phyloP scores from a whole-genome alignment of 306 rosid genomes.

The Quercus cerris region DNA sequence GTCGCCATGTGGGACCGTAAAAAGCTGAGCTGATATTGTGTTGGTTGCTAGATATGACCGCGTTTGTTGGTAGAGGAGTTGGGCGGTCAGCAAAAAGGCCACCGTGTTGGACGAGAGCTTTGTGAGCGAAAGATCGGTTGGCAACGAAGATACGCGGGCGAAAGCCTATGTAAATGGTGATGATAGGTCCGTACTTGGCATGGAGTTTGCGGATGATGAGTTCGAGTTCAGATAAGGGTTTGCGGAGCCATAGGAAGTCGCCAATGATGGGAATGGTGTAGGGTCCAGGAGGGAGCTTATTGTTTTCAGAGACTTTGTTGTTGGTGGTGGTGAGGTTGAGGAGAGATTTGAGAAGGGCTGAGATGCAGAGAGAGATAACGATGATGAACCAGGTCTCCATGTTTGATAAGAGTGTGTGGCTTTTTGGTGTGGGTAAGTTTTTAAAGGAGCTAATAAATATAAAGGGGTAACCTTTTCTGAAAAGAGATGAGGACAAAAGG shows the following conservation, averaged over 20 bases:
- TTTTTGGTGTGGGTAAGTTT: too few relatives aligned
- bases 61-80: neutral
- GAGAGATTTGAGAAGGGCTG: neutral
- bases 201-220: neutral
- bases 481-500: too few relatives aligned
- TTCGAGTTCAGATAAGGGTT: neutral
- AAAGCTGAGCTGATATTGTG: neutral
- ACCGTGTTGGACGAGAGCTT: neutral
- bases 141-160: neutral
- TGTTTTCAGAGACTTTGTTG: too few relatives aligned
- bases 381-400: too few relatives aligned
- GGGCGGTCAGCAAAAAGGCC: slow-evolving; percentile 1
- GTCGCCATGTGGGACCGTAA: neutral
- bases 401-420: fast-evolving
- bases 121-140: neutral
- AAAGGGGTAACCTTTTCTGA: too few relatives aligned
- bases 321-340: neutral
- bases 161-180: neutral
- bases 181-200: neutral
- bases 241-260: neutral
- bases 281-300: neutral
- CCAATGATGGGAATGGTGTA: neutral
- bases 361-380: too few relatives aligned
- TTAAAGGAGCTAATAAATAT: too few relatives aligned
- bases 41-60: neutral